Evolutionary conservation across 495 filamentous ascomycete species (phyloP), one percentile per base, ranked within the genome.

Genomic region (Trichoderma gamsii): DNA sequence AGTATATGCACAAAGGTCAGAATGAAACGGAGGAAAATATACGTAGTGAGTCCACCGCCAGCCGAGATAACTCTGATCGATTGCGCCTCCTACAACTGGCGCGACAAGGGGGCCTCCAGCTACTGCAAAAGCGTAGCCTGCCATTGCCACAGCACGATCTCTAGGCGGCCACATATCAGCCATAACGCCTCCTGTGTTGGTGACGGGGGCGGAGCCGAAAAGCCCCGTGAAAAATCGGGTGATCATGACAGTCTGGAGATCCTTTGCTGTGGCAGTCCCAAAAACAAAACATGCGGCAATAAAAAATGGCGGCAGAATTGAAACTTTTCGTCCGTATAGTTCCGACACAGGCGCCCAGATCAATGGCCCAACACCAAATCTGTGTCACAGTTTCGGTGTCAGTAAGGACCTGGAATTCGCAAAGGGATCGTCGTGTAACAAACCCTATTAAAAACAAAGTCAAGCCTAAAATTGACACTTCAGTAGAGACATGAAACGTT

Each of bases 1-100:
- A n/a, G n/a, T n/a, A n/a, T n/a, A n/a, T n/a, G n/a, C n/a, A n/a
- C n/a, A n/a, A n/a, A n/a, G n/a, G n/a, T n/a, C n/a, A n/a, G n/a
- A n/a, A n/a, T n/a, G n/a, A n/a, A n/a, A n/a, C n/a, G n/a, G n/a
- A n/a, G n/a, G n/a, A n/a, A n/a, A n/a, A n/a, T 90, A 82, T 11
- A 90, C 82, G 79, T 90, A 94, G 75, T 92, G 92, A 0, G 85
- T 86, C 91, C 75, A 78, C 52, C 71, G 74, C 73, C 75, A 78
- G 12, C 68, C 67, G 18, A 76, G 64, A n/a, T 49, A 18, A 49
- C n/a, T n/a, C n/a, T n/a, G n/a, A n/a, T n/a, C n/a, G n/a, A n/a
- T n/a, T n/a, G n/a, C n/a, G n/a, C n/a, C n/a, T n/a, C n/a, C n/a
- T n/a, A n/a, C n/a, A n/a, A n/a, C n/a, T n/a, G n/a, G n/a, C n/a